Evolutionary conservation across 768 basidiomycete species (phyloP).

Genomic region (Suillus occidentalis): DNA sequence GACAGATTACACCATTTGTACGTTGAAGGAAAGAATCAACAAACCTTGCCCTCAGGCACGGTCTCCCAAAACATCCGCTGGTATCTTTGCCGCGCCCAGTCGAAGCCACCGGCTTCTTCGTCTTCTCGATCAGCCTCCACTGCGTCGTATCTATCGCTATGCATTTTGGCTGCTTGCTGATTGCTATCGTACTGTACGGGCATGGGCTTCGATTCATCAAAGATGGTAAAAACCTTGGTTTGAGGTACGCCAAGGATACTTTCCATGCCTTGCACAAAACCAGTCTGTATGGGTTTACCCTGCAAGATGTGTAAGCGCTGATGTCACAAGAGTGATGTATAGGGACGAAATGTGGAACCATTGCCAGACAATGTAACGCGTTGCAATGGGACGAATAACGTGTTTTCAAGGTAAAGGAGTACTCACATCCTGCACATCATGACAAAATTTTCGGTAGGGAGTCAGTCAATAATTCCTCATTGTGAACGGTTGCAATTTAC

Average conservation of each 20-base stretch:
- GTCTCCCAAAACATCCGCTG: conserved; percentile 81
- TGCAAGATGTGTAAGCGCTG: conserved; percentile 26
- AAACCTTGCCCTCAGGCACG: conserved; percentile 66
- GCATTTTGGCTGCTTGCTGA: not conserved
- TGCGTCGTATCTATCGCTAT: conserved; percentile 42
- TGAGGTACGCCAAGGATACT: conserved; percentile 59
- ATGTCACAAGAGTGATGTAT: conserved; percentile 9
- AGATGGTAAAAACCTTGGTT: conserved; percentile 13
- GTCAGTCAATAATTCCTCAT: not conserved
- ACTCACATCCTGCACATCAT: conserved; percentile 41
- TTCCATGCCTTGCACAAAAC: conserved; percentile 84
- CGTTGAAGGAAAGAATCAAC: conserved; percentile 17
- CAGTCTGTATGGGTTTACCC: conserved; percentile 72
- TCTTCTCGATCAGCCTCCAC: conserved; percentile 64
- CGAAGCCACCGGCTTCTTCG: conserved; percentile 48
- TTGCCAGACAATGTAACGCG: conserved; percentile 58
- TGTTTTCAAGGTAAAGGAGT: conserved; percentile 39
- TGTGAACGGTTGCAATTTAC: conserved; percentile 2
- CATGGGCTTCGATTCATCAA: conserved; percentile 7
- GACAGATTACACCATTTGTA: not conserved
- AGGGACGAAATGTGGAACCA: conserved; percentile 77
- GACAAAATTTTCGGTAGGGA: not conserved
- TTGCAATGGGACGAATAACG: conserved; percentile 72
- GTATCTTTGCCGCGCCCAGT: conserved; percentile 61
- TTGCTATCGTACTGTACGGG: conserved; percentile 11